A percentile compares a stretch with the other conserved stretches of the same genome.
phyloP scores from a whole-genome alignment of 306 rosid species.

The Sphenostylis stenocarpa region DNA sequence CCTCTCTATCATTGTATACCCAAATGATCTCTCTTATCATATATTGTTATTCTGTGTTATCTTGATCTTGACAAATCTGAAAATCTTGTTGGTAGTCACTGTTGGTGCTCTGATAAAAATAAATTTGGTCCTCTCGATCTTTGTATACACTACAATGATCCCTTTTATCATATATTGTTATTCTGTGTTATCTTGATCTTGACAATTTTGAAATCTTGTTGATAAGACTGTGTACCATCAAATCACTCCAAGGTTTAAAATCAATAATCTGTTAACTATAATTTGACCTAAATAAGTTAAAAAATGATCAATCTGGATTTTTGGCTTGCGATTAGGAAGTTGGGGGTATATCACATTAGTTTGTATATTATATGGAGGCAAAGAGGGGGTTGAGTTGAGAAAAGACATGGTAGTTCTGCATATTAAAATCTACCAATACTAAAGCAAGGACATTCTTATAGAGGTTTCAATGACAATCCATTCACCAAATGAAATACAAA shows the following conservation, averaged over 20 bases:
- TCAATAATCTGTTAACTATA: not conserved
- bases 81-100: not conserved
- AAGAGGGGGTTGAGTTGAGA: too few species aligned
- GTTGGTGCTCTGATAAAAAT: not conserved
- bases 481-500: too few species aligned
- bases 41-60: not conserved
- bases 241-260: not conserved
- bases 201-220: not conserved
- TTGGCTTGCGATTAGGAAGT: too few species aligned
- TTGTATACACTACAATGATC: not conserved
- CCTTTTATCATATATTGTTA: not conserved
- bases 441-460: too few species aligned
- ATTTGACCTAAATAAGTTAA: not conserved
- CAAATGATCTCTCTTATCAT: not conserved
- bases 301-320: too few species aligned
- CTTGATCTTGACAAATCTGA: not conserved
- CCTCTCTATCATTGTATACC: not conserved
- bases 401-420: too few species aligned
- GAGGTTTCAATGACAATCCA: too few species aligned
- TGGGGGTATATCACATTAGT: too few species aligned
- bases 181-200: constrained; percentile 8
- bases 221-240: not conserved
- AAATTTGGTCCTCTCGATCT: not conserved
- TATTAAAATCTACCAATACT: too few species aligned
- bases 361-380: too few species aligned